Evolutionary conservation across 495 filamentous ascomycete species (phyloP).

Genomic region (Talaromyces proteolyticus): DNA sequence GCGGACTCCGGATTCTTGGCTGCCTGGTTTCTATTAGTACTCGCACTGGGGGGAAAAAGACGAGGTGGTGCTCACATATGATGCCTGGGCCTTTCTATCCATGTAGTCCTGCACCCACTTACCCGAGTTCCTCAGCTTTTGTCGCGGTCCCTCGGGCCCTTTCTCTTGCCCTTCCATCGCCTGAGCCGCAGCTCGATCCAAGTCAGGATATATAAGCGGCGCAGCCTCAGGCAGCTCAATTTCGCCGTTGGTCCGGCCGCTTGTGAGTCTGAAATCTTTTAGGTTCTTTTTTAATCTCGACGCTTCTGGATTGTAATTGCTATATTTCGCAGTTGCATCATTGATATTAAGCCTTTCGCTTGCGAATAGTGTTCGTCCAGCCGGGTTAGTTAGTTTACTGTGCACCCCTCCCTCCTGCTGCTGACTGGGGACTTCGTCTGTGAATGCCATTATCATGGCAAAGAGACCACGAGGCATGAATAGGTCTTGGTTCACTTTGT

Average conservation of each 20-base stretch:
- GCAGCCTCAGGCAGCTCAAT: slow-evolving; percentile 44
- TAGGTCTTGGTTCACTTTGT: slow-evolving; percentile 49
- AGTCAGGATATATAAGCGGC: slow-evolving; percentile 48
- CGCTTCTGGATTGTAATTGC: not conserved
- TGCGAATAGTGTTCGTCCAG: not conserved
- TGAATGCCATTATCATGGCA: slow-evolving; percentile 55
- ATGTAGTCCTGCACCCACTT: slow-evolving; percentile 31
- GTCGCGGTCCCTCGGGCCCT: slow-evolving; percentile 2
- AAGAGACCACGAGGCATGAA: slow-evolving; percentile 55
- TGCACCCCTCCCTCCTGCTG: not conserved
- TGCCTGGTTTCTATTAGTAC: slow-evolving; percentile 3
- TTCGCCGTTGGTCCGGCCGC: slow-evolving; percentile 39
- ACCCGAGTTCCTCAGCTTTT: slow-evolving; percentile 10
- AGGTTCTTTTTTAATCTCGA: slow-evolving; percentile 11
- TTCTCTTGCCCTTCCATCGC: slow-evolving; percentile 20
- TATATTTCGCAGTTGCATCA: slow-evolving; percentile 14
- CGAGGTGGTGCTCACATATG: slow-evolving; percentile 49
- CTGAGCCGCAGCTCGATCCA: slow-evolving; percentile 49
- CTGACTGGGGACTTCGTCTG: slow-evolving; percentile 9
- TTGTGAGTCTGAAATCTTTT: slow-evolving; percentile 25
- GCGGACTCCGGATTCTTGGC: slow-evolving; percentile 19
- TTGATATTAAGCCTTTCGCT: not conserved
- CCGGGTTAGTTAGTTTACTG: not conserved
- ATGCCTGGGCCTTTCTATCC: slow-evolving; percentile 43
- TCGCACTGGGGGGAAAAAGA: not conserved